Conservation (phyloP, 2,329 filamentous ascomycete species). For the Onygena corvina region DNA sequence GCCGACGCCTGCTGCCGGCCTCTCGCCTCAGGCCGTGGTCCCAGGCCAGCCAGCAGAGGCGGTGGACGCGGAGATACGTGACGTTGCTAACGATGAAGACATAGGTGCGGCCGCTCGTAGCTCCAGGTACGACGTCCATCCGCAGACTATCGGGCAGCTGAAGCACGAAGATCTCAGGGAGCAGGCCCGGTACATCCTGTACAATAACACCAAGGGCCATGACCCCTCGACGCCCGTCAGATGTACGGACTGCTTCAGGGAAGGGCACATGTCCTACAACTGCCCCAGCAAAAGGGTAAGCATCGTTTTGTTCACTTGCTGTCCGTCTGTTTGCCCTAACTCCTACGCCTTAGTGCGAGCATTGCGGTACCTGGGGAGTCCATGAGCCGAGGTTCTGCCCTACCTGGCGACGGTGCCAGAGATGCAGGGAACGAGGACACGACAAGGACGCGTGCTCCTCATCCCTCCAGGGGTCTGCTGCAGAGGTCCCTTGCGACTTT, state of each 20-base stretch:
- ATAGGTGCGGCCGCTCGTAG: constrained; percentile 25
- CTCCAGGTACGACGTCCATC: constrained; percentile 26
- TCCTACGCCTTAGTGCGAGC: constrained; percentile 25
- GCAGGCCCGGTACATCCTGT: constrained; percentile 32
- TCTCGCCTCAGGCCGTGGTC: neutral
- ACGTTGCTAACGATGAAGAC: neutral
- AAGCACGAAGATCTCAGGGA: constrained; percentile 28
- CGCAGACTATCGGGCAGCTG: constrained; percentile 29
- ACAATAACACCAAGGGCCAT: constrained; percentile 28
- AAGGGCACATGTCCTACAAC: constrained; percentile 33
- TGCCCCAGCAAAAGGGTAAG: constrained; percentile 35
- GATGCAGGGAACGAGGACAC: constrained; percentile 55
- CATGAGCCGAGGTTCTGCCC: constrained; percentile 33
- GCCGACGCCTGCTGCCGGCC: neutral
- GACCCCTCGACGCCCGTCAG: constrained; percentile 32
- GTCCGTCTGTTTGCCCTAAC: constrained; percentile 4
- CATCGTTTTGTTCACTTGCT: constrained; percentile 7
- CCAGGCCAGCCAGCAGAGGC: neutral
- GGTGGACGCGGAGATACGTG: neutral
- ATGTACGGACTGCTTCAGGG: constrained; percentile 33
- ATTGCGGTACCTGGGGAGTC: constrained; percentile 32
- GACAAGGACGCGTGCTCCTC: constrained; percentile 41
- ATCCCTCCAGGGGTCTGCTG: constrained; percentile 45
- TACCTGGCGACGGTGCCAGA: constrained; percentile 34
- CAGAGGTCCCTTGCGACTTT: constrained; percentile 46